Evolutionary conservation across 345 rosid species (phyloP).

Genomic region (Noccaea caerulescens): DNA sequence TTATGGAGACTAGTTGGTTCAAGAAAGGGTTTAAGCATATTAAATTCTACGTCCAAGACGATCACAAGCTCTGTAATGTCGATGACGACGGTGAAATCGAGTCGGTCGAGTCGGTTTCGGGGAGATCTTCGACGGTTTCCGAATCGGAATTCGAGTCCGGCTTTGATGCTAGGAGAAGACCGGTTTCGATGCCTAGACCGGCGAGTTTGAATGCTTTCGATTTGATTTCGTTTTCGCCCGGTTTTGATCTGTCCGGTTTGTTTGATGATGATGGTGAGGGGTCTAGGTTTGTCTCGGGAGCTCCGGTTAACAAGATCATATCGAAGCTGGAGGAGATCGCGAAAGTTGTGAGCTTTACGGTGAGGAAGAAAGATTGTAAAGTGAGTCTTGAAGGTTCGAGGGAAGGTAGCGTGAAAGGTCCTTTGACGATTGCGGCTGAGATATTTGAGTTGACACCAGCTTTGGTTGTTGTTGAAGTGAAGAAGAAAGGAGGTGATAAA

Average conservation of each 20-base stretch:
- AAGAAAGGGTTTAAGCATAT: conserved; percentile 67
- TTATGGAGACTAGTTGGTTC: conserved; percentile 83
- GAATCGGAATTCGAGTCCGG: conserved; percentile 57
- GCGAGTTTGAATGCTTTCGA: conserved; percentile 77
- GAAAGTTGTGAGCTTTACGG: conserved; percentile 61
- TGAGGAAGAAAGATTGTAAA: conserved; percentile 74
- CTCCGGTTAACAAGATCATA: conserved; percentile 62
- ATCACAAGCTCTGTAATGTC: conserved; percentile 49
- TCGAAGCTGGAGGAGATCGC: conserved; percentile 77
- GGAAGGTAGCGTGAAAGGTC: conserved; percentile 66
- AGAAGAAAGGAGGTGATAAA: conserved; percentile 88
- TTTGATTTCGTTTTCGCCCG: conserved; percentile 68
- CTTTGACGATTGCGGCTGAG: conserved; percentile 63
- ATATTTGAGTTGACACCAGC: conserved; percentile 67
- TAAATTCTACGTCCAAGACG: conserved; percentile 63
- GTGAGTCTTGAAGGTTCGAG: conserved; percentile 72
- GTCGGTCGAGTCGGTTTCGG: conserved; percentile 49
- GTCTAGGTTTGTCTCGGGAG: conserved; percentile 62
- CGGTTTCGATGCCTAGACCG: conserved; percentile 55
- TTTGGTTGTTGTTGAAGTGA: conserved; percentile 83
- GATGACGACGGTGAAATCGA: conserved; percentile 49
- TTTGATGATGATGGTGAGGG: conserved; percentile 73
- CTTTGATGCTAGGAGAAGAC: conserved; percentile 40
- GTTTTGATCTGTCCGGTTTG: conserved; percentile 69
- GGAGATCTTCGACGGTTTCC: conserved; percentile 52